Percentiles rank a stretch among this genome's conserved stretches.
phyloP scores from a whole-genome alignment of 768 basidiomycete genomes.

The Phallus indusiatus region DNA sequence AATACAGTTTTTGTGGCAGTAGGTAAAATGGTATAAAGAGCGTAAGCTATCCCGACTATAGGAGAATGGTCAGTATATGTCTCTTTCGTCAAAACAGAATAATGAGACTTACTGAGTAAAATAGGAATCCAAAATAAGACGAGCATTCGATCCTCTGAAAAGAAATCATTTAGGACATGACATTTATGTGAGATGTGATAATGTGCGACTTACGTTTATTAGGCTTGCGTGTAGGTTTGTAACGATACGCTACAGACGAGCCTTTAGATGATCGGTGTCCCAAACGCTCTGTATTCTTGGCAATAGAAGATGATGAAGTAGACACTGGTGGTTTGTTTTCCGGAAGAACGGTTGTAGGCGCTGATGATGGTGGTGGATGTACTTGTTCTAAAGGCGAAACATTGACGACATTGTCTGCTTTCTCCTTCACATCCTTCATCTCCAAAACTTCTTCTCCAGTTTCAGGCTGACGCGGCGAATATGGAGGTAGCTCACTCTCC shows the following conservation, averaged over 20 bases:
- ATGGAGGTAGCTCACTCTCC: not conserved
- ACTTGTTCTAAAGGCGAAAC: not conserved
- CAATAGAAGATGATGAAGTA: not conserved
- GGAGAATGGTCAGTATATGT: not conserved
- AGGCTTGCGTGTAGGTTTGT: constrained; percentile 34
- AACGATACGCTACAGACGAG: constrained; percentile 57
- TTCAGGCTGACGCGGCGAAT: not conserved
- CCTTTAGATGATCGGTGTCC: constrained; percentile 39
- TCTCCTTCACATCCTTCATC: not conserved
- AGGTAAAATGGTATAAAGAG: constrained; percentile 12
- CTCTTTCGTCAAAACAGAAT: not conserved
- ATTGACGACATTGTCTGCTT: not conserved
- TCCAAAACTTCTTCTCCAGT: not conserved
- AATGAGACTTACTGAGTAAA: constrained; percentile 55
- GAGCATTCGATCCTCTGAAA: constrained; percentile 74
- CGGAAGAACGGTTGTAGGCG: not conserved
- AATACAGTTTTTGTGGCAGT: constrained; percentile 9
- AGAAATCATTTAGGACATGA: not conserved
- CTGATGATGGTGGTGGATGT: not conserved
- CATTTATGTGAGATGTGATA: not conserved
- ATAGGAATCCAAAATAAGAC: constrained; percentile 82
- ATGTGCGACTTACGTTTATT: constrained; percentile 2
- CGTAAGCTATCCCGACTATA: constrained; percentile 16
- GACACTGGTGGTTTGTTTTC: not conserved
- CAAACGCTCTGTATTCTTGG: constrained; percentile 22